These are phyloP conservation scores for Saccharomycopsis malanga DNA, from an alignment of 805 yeast species.

Conservation along the genomic window DNA sequence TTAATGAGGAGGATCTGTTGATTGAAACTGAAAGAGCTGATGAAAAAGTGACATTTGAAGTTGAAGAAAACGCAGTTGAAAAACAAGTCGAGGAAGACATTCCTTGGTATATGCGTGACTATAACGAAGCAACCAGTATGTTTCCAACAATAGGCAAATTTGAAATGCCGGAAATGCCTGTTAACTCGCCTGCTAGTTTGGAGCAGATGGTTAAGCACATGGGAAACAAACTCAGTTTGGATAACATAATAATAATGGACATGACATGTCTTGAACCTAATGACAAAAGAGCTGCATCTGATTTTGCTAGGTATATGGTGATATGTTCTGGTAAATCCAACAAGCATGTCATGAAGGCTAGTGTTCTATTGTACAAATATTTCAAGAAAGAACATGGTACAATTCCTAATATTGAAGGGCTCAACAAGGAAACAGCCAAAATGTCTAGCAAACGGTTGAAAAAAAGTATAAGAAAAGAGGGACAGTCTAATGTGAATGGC, in stretches of 20 bases:
- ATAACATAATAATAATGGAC: conserved; percentile 59
- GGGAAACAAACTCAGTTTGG: conserved; percentile 57
- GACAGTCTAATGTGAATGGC: conserved; percentile 44
- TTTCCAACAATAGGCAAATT: conserved; percentile 22
- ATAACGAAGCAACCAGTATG: conserved; percentile 32
- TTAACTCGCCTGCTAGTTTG: conserved; percentile 47
- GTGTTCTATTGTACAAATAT: conserved; percentile 46
- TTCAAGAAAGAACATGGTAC: conserved; percentile 46
- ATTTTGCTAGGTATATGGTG: conserved; percentile 44
- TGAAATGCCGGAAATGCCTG: conserved; percentile 54
- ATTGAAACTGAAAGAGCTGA: too few relatives aligned
- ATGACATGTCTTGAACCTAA: conserved; percentile 36
- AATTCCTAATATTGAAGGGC: conserved; percentile 62
- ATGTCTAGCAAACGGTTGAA: conserved; percentile 45
- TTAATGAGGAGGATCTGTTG: too few relatives aligned
- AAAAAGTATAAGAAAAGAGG: conserved; percentile 46
- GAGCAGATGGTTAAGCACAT: conserved; percentile 39
- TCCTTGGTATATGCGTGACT: conserved; percentile 60
- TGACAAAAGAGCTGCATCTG: conserved; percentile 34
- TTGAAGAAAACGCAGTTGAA: not conserved
- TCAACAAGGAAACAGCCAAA: conserved; percentile 49
- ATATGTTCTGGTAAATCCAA: conserved; percentile 71
- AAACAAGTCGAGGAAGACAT: conserved; percentile 14
- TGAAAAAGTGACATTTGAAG: too few relatives aligned
- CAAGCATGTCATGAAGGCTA: conserved; percentile 68